A percentile compares a stretch with the other conserved stretches of the same genome.
Evolutionary conservation across 1,139 yeast genomes (phyloP).

Genomic region (Sugiyamaella pinicola): DNA sequence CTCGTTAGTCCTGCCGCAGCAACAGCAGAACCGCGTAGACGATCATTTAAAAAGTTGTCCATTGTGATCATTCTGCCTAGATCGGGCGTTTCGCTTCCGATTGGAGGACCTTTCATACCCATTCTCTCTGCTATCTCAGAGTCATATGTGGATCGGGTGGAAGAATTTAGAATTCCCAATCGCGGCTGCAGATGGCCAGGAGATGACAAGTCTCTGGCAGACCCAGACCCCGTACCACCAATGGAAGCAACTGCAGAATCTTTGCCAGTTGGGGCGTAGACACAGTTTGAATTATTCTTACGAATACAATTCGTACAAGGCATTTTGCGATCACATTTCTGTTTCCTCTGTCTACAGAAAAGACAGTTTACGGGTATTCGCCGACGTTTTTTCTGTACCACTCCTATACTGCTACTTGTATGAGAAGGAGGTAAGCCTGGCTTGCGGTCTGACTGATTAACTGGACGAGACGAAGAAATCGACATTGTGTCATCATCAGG

Average conservation of each 20-base stretch:
- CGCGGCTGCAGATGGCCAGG: background rate
- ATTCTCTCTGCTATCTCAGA: conserved; percentile 7
- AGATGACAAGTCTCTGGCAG: background rate
- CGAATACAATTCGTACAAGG: conserved; percentile 43
- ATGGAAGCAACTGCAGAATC: conserved; percentile 13
- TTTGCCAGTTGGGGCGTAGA: conserved; percentile 27
- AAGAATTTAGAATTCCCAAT: background rate
- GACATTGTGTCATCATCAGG: conserved; percentile 16
- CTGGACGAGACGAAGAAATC: conserved; percentile 4
- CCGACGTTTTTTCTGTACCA: conserved; percentile 26
- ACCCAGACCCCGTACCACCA: conserved; percentile 9
- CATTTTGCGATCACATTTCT: conserved; percentile 42
- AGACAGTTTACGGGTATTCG: conserved; percentile 39
- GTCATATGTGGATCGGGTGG: background rate
- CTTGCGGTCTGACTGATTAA: background rate
- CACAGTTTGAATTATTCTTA: conserved; percentile 37
- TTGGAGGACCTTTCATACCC: conserved; percentile 8
- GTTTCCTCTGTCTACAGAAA: conserved; percentile 41
- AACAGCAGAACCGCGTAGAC: conserved; percentile 12
- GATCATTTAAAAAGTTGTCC: conserved; percentile 21
- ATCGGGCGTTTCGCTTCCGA: conserved; percentile 12
- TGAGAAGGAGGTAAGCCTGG: conserved; percentile 22
- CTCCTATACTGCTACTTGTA: conserved; percentile 14
- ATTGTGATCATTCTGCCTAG: conserved; percentile 24
- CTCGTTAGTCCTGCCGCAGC: conserved; percentile 6